phyloP scores from a whole-genome alignment of 2,329 filamentous ascomycete species.

The Leptographium galeiforme region DNA sequence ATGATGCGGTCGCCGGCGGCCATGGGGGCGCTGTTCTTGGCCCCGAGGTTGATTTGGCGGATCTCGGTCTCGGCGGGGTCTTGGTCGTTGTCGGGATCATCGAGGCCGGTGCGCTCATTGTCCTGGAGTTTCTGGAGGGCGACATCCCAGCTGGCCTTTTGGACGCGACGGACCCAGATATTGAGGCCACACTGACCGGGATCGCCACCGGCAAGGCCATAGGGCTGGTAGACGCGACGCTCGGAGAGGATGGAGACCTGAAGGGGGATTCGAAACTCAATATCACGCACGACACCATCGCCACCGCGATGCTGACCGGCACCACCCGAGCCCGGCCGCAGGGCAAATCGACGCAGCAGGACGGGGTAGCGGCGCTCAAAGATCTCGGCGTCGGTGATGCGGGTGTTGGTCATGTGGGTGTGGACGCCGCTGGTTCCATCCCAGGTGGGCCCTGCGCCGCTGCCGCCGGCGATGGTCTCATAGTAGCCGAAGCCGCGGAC shows the following conservation, averaged over 20 bases:
- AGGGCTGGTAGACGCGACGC: conserved; percentile 61
- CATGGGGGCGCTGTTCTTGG: conserved; percentile 71
- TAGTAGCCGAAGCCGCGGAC: conserved; percentile 74
- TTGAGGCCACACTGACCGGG: conserved; percentile 72
- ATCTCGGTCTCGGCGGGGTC: conserved; percentile 32
- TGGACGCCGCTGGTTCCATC: conserved; percentile 65
- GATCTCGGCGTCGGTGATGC: conserved; percentile 69
- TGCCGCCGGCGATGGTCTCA: conserved; percentile 70
- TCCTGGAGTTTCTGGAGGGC: conserved; percentile 24
- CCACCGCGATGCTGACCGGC: conserved; percentile 56
- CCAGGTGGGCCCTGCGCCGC: conserved; percentile 60
- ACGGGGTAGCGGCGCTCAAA: conserved; percentile 68
- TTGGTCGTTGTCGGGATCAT: conserved; percentile 11
- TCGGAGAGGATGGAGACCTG: conserved; percentile 56
- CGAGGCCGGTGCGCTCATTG: conserved; percentile 11
- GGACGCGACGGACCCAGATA: conserved; percentile 68
- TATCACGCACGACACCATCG: conserved; percentile 64
- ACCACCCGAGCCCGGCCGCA: conserved; percentile 51
- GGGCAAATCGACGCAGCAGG: conserved; percentile 53
- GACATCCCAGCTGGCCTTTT: conserved; percentile 37
- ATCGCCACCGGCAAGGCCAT: conserved; percentile 71
- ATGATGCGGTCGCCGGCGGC: conserved; percentile 65
- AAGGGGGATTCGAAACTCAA: conserved; percentile 67
- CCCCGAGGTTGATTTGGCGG: conserved; percentile 57
- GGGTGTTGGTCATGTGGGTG: conserved; percentile 76